Evolutionary conservation across 106 monocot genomes (phyloP), one percentile per base, ranked within the genome.

Genomic region (Dendrobium nobile): DNA sequence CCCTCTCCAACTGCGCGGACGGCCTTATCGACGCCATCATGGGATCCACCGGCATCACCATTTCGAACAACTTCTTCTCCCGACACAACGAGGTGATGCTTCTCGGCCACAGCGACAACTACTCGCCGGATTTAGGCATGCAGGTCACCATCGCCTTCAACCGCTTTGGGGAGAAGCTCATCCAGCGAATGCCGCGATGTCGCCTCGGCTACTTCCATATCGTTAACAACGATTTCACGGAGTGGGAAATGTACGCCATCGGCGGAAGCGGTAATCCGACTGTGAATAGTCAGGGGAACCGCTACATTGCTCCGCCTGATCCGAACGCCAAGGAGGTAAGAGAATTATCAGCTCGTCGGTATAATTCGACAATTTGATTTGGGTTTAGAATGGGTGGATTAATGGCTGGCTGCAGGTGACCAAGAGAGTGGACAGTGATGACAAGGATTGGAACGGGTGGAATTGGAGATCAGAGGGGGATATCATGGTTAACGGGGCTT

Each of bases 71-170:
- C 87, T 85, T 84, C 90, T 93, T 93, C 87, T 83, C 88, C 47
- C 87, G 90, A 76, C 93, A 93, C 78, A 77, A 90, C 84, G 79
- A 93, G 83, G 93, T 93, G 70, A 93, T 93, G 93, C 87, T 93
- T 41, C 67, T 93, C 61, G 93, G 93, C 11, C 90, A 90, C 82
- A 82, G 72, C 41, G 93, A 93, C 78, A 84, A 79, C 15, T 93
- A 88, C 85, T 1, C 55, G 41, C 85, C 85, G 0, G 93, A 93
- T 45, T 56, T 74, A 5, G 88, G 80, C 5, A 93, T 93, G 93
- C 93, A 93, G 88, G 93, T 93, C 72, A 93, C 93, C 27, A 85
- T 93, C 33, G 93, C 93, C 16, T 93, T 93, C 82, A 93, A 93
- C 74, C 80, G 55, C 9, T 90, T 93, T 58, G 93, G 93, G 7